phyloP scores from a whole-genome alignment of 371 early-diverging fungal genomes.

The Mucor saturninus region DNA sequence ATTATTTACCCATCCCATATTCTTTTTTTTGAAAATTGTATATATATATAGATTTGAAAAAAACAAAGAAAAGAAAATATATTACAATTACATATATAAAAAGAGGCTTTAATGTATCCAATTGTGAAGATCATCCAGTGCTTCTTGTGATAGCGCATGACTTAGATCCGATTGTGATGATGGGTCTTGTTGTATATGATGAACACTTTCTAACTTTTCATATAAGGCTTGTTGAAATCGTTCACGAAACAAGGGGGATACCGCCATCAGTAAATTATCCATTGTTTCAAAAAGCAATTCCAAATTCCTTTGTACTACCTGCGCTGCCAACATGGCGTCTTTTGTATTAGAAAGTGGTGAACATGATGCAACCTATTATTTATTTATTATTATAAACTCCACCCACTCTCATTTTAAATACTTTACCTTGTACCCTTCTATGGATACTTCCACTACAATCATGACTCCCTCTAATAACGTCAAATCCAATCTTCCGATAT shows the following conservation, averaged over 20 bases:
- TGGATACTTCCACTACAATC: slow-evolving; percentile 35
- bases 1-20: neutral
- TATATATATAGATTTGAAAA: neutral
- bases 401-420: neutral
- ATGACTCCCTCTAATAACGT: slow-evolving; percentile 37
- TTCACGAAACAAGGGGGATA: slow-evolving; percentile 44
- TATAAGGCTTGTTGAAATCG: slow-evolving; percentile 37
- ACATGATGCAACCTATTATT: slow-evolving; percentile 27
- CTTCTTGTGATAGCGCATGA: neutral
- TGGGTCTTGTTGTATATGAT: slow-evolving; percentile 11
- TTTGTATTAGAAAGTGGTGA: slow-evolving; percentile 27
- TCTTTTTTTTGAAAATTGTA: neutral
- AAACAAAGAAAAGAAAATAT: neutral
- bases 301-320: slow-evolving; percentile 19
- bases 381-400: neutral
- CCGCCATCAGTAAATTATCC: slow-evolving; percentile 42
- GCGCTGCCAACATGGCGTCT: slow-evolving; percentile 17
- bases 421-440: slow-evolving; percentile 30
- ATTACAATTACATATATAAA: neutral
- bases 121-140: slow-evolving; percentile 13
- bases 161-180: neutral
- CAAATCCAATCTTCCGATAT: slow-evolving; percentile 31
- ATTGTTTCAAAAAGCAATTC: slow-evolving; percentile 37
- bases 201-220: slow-evolving; percentile 33
- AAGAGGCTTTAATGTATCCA: slow-evolving; percentile 14